Conservation (phyloP, 257 asterid genomes). For the Vinca minor region DNA sequence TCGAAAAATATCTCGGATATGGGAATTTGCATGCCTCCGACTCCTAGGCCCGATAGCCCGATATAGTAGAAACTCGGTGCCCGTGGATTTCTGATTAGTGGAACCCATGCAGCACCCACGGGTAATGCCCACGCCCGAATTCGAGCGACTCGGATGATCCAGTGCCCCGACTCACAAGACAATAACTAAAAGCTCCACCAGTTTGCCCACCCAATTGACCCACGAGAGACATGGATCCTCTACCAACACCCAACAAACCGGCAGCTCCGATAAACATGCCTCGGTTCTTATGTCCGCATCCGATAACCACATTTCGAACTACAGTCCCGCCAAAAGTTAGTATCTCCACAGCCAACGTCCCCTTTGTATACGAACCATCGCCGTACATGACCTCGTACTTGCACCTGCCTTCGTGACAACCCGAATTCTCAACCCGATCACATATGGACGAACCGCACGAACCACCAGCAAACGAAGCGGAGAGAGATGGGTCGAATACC, state of each 20-base stretch:
- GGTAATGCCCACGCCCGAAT: conserved; percentile 77
- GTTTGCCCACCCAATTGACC: conserved; percentile 78
- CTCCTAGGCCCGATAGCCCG: conserved; percentile 68
- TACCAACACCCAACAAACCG: conserved; percentile 73
- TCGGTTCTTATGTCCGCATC: conserved; percentile 78
- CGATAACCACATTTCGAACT: conserved; percentile 68
- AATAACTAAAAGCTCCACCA: conserved; percentile 78
- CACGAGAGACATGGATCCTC: conserved; percentile 82
- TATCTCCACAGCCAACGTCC: conserved; percentile 70
- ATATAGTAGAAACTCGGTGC: conserved; percentile 69
- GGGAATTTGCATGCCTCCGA: conserved; percentile 56
- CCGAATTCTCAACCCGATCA: conserved; percentile 59
- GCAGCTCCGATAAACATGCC: conserved; percentile 92
- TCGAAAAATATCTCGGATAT: conserved; percentile 36
- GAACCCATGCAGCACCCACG: conserved; percentile 87
- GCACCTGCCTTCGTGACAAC: conserved; percentile 73
- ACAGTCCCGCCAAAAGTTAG: conserved; percentile 52
- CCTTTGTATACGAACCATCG: conserved; percentile 81
- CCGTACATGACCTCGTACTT: conserved; percentile 76
- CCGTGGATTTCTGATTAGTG: conserved; percentile 38
- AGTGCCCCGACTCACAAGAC: conserved; percentile 71
- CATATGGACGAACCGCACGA: conserved; percentile 59
- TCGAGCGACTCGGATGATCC: conserved; percentile 63
- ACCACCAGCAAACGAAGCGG: conserved; percentile 69
- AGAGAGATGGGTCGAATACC: conserved; percentile 69